These are phyloP conservation scores for Suhomyces bolitotheri DNA, from an alignment of 1,139 yeast genomes.

Conservation along the genomic window DNA sequence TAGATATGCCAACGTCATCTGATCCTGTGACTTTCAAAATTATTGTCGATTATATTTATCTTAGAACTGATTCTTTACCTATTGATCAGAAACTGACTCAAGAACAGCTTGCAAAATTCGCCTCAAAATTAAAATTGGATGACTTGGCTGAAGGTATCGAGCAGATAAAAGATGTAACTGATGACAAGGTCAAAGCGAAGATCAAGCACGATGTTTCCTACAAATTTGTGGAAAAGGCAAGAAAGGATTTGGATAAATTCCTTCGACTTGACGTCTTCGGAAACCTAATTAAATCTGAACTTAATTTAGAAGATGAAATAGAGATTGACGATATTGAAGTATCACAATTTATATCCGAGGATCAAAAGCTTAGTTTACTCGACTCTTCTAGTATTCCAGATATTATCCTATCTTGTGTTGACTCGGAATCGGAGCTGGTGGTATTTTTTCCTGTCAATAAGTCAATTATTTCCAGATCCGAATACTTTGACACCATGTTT, in stretches of 20 bases:
- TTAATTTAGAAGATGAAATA: slow-evolving; percentile 21
- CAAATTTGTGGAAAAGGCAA: slow-evolving; percentile 47
- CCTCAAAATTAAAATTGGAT: slow-evolving; percentile 35
- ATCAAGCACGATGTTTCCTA: slow-evolving; percentile 47
- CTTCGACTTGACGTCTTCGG: slow-evolving; percentile 41
- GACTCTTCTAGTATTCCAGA: slow-evolving; percentile 45
- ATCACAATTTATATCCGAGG: slow-evolving; percentile 17
- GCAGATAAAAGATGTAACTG: slow-evolving; percentile 14
- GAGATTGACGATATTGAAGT: slow-evolving; percentile 37
- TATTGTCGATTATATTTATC: slow-evolving; percentile 54
- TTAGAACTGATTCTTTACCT: slow-evolving; percentile 35
- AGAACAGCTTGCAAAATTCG: slow-evolving; percentile 30
- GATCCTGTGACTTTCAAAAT: slow-evolving; percentile 33
- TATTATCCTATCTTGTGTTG: slow-evolving; percentile 43
- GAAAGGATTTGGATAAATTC: slow-evolving; percentile 44
- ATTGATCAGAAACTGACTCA: slow-evolving; percentile 24
- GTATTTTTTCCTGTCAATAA: slow-evolving; percentile 63
- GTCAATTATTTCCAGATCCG: slow-evolving; percentile 59
- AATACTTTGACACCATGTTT: slow-evolving; percentile 67
- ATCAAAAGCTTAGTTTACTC: slow-evolving; percentile 22
- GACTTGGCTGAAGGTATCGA: slow-evolving; percentile 38
- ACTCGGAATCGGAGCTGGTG: slow-evolving; percentile 26
- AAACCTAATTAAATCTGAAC: slow-evolving; percentile 14
- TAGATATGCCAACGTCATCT: slow-evolving; percentile 25
- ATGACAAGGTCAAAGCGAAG: slow-evolving; percentile 35